Evolutionary conservation across 2,329 filamentous ascomycete genomes (phyloP).

Genomic region (Meredithiella fracta): DNA sequence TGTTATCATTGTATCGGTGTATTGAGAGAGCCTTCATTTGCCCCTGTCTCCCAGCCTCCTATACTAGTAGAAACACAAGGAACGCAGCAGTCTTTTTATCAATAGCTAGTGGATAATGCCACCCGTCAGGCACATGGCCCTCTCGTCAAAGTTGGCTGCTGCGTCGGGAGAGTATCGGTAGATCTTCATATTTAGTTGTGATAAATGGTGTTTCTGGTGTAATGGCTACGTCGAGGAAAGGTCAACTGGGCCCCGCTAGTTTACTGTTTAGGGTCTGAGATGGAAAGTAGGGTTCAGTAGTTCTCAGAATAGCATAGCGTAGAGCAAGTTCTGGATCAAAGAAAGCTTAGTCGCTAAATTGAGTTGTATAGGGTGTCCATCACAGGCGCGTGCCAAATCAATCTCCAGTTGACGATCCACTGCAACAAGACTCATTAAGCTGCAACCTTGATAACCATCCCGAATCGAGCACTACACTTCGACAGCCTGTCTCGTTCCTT

Average conservation of each 20-base stretch:
- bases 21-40: not conserved
- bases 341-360: conserved; percentile 2
- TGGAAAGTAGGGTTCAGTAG: not conserved
- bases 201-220: conserved; percentile 4
- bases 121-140: not conserved
- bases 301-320: not conserved
- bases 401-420: not conserved
- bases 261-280: not conserved
- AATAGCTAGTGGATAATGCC: not conserved
- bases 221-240: conserved; percentile 14
- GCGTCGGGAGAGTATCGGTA: conserved; percentile 4
- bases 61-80: conserved; percentile 7
- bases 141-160: not conserved
- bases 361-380: conserved; percentile 7
- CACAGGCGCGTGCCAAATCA: conserved; percentile 2
- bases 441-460: not conserved
- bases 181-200: not conserved
- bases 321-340: not conserved
- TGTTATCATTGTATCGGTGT: conserved; percentile 9
- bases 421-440: conserved; percentile 4
- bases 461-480: not conserved
- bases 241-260: not conserved
- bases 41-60: conserved; percentile 14
- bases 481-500: not conserved
- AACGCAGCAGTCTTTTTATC: conserved; percentile 6